Percentiles rank a stretch among this genome's conserved stretches.
Conservation (phyloP, 73 alveolate genomes). For the Paramecium sexaurelia region DNA sequence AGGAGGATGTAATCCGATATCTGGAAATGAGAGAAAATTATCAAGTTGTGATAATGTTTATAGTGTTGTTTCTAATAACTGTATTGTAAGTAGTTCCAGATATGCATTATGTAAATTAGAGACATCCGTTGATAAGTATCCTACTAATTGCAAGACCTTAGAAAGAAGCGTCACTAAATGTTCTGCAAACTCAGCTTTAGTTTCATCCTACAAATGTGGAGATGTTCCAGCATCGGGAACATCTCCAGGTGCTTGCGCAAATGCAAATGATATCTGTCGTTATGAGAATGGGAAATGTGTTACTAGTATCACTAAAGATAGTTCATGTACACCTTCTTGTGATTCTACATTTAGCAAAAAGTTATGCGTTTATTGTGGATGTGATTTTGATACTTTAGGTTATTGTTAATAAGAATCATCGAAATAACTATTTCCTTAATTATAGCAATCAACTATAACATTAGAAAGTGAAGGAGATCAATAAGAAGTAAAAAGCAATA, state of each 20-base stretch:
- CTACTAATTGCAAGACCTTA: neutral
- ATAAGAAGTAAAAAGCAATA: neutral
- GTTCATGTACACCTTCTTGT: neutral
- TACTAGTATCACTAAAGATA: neutral
- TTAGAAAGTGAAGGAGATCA: neutral
- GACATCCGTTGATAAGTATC: neutral
- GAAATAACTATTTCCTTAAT: neutral
- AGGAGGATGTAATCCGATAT: constrained; percentile 4
- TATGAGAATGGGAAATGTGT: neutral
- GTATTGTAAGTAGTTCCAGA: neutral
- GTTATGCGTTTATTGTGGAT: neutral
- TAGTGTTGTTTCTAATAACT: neutral
- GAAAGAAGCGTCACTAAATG: neutral
- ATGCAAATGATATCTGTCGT: neutral
- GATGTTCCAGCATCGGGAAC: neutral
- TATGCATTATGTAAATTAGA: neutral
- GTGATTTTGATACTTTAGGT: neutral
- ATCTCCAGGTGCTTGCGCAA: neutral
- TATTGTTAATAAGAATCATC: neutral
- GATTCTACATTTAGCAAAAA: neutral
- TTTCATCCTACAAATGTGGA: neutral
- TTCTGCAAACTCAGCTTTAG: neutral
- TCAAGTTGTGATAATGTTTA: neutral
- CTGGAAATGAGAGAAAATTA: constrained; percentile 11
- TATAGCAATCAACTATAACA: neutral